Evolutionary conservation across 2,329 filamentous ascomycete species (phyloP).

Genomic region (Cladosporium sp.): DNA sequence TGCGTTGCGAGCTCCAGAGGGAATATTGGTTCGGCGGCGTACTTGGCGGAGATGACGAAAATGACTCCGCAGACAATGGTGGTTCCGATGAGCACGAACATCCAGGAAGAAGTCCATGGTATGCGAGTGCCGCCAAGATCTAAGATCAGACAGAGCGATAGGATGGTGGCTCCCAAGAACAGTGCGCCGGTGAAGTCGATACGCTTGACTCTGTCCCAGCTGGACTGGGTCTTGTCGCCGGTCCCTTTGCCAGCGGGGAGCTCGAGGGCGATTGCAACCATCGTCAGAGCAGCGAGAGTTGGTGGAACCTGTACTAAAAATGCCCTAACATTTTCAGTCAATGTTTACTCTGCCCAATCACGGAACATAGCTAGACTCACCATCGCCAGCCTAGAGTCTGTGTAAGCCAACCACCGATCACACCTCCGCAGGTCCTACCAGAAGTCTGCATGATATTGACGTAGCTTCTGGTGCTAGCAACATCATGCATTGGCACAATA

Average conservation of each 20-base stretch:
- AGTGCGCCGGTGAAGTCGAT: conserved; percentile 61
- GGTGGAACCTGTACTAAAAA: conserved; percentile 60
- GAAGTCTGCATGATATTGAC: conserved; percentile 54
- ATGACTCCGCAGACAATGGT: conserved; percentile 21
- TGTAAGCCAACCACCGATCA: conserved; percentile 61
- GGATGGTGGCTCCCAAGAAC: conserved; percentile 47
- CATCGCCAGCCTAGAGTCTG: conserved; percentile 67
- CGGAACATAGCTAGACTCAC: conserved; percentile 37
- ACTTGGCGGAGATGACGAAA: conserved; percentile 28
- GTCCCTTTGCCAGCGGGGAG: conserved; percentile 22
- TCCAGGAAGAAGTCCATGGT: conserved; percentile 39
- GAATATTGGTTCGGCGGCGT: conserved; percentile 52
- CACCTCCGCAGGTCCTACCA: conserved; percentile 53
- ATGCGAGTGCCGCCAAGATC: conserved; percentile 51
- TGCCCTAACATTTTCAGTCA: conserved; percentile 41
- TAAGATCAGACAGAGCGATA: conserved; percentile 48
- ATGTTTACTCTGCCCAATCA: background rate
- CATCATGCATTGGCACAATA: conserved; percentile 18
- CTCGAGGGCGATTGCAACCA: conserved; percentile 42
- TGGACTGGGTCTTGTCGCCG: conserved; percentile 24
- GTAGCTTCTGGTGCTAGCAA: conserved; percentile 50
- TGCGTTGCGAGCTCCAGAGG: conserved; percentile 56
- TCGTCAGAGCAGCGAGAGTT: conserved; percentile 51
- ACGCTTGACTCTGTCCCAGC: conserved; percentile 46
- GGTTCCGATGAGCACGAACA: conserved; percentile 23